phyloP scores from a whole-genome alignment of 2,329 filamentous ascomycete species.

The Calonectria pseudoreteaudii region DNA sequence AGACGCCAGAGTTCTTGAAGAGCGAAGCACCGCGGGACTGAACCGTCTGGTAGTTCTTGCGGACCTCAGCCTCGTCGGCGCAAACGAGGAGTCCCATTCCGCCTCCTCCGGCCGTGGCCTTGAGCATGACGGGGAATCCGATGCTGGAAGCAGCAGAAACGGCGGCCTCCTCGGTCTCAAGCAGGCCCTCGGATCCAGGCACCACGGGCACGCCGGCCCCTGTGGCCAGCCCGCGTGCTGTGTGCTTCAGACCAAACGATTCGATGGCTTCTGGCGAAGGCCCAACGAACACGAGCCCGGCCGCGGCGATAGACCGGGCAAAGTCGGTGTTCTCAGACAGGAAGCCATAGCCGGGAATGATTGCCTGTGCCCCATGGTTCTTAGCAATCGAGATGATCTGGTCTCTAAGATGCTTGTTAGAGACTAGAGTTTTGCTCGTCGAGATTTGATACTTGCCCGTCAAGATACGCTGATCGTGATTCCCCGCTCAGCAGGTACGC shows the following conservation, averaged over 20 bases:
- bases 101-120: slow-evolving; percentile 72
- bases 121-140: slow-evolving; percentile 63
- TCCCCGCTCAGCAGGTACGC: slow-evolving; percentile 61
- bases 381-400: slow-evolving; percentile 50
- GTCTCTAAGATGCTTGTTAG: slow-evolving; percentile 26
- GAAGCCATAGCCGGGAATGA: slow-evolving; percentile 55
- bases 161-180: slow-evolving; percentile 62
- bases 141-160: slow-evolving; percentile 50
- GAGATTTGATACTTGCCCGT: slow-evolving; percentile 41
- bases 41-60: slow-evolving; percentile 64
- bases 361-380: slow-evolving; percentile 60
- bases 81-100: slow-evolving; percentile 74
- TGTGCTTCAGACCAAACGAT: slow-evolving; percentile 64
- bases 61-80: slow-evolving; percentile 60
- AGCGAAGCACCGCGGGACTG: slow-evolving; percentile 66
- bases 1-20: slow-evolving; percentile 71
- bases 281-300: slow-evolving; percentile 69
- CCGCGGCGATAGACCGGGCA: slow-evolving; percentile 61
- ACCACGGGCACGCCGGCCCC: slow-evolving; percentile 56
- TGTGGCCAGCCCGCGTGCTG: slow-evolving; percentile 64
- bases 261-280: slow-evolving; percentile 65
- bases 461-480: slow-evolving; percentile 44
- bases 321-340: slow-evolving; percentile 59
- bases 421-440: background rate
- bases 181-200: slow-evolving; percentile 47